A percentile compares a stretch with the other conserved stretches of the same genome.
phyloP scores from a whole-genome alignment of 192 early-diverging fungal genomes.

The Spizellomyces sp. region DNA sequence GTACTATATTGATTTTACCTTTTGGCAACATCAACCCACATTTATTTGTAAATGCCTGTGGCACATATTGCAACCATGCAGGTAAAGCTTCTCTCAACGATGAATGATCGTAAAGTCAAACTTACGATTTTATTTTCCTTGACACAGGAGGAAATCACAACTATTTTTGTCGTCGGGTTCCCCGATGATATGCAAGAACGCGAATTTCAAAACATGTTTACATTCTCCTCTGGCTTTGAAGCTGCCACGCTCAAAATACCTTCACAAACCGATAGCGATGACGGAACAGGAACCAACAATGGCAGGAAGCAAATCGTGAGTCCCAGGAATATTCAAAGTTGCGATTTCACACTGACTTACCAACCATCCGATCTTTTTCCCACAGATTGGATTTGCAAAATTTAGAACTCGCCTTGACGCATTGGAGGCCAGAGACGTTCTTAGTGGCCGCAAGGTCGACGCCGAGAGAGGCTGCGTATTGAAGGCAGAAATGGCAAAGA shows the following conservation, averaged over 20 bases:
- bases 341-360: too few species aligned
- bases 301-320: slow-evolving; percentile 31
- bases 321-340: neutral
- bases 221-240: slow-evolving; percentile 95
- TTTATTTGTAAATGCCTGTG: too few species aligned
- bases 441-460: slow-evolving; percentile 91
- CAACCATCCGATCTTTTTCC: neutral
- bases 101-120: neutral
- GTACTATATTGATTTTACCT: too few species aligned
- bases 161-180: slow-evolving; percentile 99
- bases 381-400: slow-evolving; percentile 97
- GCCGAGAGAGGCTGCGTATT: slow-evolving; percentile 79
- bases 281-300: slow-evolving; percentile 17
- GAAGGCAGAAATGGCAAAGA: slow-evolving; percentile 99
- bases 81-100: too few species aligned
- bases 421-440: slow-evolving; percentile 84
- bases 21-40: too few species aligned
- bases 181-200: slow-evolving; percentile 98
- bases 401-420: slow-evolving; percentile 92
- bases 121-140: neutral
- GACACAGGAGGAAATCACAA: slow-evolving; percentile 87
- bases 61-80: too few species aligned
- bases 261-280: slow-evolving; percentile 28
- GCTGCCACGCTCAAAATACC: slow-evolving; percentile 91
- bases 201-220: slow-evolving; percentile 99